Base-by-base conservation (phyloP, 805 yeast species). In the Barnettozyma populi region DNA sequence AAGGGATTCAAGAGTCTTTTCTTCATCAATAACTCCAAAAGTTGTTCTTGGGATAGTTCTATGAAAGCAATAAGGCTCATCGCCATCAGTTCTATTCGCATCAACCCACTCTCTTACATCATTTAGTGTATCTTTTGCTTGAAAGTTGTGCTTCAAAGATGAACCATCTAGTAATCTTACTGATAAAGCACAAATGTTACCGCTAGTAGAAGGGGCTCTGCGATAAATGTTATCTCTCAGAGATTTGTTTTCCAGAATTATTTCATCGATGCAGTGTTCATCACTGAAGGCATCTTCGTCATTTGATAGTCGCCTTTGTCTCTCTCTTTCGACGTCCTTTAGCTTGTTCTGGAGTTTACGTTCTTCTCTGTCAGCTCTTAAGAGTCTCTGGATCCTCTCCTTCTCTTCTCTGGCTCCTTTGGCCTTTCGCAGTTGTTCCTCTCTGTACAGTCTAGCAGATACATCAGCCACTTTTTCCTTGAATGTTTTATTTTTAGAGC, bases 121-220 rank as follows among this genome's bases (percentile, higher is more conserved):
- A 18, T 66, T 66, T 34, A 88, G 67, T 1, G 78, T 75, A 10
- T 73, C 70, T 2, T 55, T 49, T 1, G 75, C 62, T 1, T 58
- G 50, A 55, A 87, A 86, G 20, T 69, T 69, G 41, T 78, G 73
- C 46, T 72, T 75, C 4, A 84, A 48, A 1, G 84, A 69, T 11
- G 71, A 67, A 0, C 95, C 92, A 63, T 87, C 85, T 41, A 87
- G 73, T 35, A 85, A 67, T 54, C 86, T 78, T 11, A 88, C 70
- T n/a, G 79, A 74, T 11, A 84, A 64, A 0, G 71, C 62, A 52
- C 87, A 69, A 6, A 48, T 27, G 20, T 39, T 43, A 21, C 43
- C 48, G 36, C 45, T 34, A 5, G 29, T 39, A 7, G 51, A 47
- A 27, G 52, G 31, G 18, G 46, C 34, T 43, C 48, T 45, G 41